Evolutionary conservation across 805 yeast genomes (phyloP).

Genomic region (Suhomyces pyralidae): DNA sequence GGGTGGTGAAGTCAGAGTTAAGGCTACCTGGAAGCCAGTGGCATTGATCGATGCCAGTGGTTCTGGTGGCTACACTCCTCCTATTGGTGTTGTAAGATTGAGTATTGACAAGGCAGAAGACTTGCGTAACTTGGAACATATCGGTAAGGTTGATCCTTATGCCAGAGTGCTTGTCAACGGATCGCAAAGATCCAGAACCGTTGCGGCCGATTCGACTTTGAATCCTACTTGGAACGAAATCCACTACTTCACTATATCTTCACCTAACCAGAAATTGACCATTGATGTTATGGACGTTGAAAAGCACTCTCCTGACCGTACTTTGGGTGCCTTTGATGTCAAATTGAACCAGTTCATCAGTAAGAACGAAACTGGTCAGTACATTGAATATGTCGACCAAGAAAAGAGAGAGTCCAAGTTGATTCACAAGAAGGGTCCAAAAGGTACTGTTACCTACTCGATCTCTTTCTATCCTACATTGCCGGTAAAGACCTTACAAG

Average conservation of each 20-base stretch:
- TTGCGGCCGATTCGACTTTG: conserved; percentile 58
- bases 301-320: conserved; percentile 72
- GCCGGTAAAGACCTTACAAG: conserved; percentile 77
- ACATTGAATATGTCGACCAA: conserved; percentile 54
- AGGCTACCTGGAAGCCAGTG: conserved; percentile 85
- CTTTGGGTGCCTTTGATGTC: conserved; percentile 79
- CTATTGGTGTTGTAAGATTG: conserved; percentile 87
- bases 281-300: conserved; percentile 93
- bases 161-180: conserved; percentile 77
- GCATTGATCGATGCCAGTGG: conserved; percentile 63
- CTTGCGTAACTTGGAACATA: conserved; percentile 77
- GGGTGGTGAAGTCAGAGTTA: conserved; percentile 72
- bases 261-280: conserved; percentile 76
- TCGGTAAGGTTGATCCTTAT: conserved; percentile 94
- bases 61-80: conserved; percentile 83
- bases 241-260: conserved; percentile 76
- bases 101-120: conserved; percentile 66
- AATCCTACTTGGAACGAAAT: conserved; percentile 86
- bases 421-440: conserved; percentile 74
- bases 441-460: conserved; percentile 73
- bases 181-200: conserved; percentile 72
- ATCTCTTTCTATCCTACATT: conserved; percentile 81
- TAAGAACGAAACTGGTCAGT: conserved; percentile 61
- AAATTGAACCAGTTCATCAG: conserved; percentile 64
- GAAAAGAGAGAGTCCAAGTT: conserved; percentile 60